Evolutionary conservation across 352 stramenopile species (phyloP).

Genomic region (Pythium plurisporium): DNA sequence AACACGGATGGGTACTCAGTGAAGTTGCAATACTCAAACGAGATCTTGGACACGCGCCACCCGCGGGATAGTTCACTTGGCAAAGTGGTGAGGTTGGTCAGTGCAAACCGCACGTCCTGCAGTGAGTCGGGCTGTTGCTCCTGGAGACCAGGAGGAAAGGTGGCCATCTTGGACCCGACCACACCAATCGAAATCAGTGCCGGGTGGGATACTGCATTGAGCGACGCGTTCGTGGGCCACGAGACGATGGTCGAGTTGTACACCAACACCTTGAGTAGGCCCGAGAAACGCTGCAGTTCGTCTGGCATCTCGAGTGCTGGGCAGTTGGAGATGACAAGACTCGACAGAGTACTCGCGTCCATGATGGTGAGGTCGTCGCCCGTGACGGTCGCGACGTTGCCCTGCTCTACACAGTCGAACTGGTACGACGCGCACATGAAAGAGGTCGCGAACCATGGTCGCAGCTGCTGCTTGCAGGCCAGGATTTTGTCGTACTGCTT

Average conservation of each 20-base stretch:
- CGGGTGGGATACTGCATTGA: conserved; percentile 23
- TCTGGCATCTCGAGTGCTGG: conserved; percentile 24
- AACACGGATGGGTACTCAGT: conserved; percentile 14
- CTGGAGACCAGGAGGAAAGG: conserved; percentile 13
- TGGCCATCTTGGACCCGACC: conserved; percentile 16
- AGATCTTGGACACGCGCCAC: conserved; percentile 22
- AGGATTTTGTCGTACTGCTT: conserved; percentile 14
- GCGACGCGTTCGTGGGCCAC: conserved; percentile 21
- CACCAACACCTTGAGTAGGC: conserved; percentile 30
- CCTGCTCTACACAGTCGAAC: conserved; percentile 30
- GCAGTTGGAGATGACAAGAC: conserved; percentile 32
- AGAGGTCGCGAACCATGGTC: conserved; percentile 28
- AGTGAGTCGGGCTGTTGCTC: conserved; percentile 20
- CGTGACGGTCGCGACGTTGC: conserved; percentile 23
- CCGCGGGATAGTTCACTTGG: not conserved
- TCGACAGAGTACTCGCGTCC: conserved; percentile 22
- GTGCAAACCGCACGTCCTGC: conserved; percentile 20
- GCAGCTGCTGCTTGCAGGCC: conserved; percentile 29
- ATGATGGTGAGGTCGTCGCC: conserved; percentile 18
- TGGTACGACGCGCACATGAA: conserved; percentile 33
- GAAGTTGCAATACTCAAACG: conserved; percentile 21
- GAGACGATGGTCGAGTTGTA: conserved; percentile 33
- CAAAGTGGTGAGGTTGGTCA: conserved; percentile 18
- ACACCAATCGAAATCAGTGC: conserved; percentile 20
- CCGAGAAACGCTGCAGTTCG: conserved; percentile 25